Base-by-base conservation (phyloP, 1,284 basidiomycete species). In the Cryptococcus sp. region DNA sequence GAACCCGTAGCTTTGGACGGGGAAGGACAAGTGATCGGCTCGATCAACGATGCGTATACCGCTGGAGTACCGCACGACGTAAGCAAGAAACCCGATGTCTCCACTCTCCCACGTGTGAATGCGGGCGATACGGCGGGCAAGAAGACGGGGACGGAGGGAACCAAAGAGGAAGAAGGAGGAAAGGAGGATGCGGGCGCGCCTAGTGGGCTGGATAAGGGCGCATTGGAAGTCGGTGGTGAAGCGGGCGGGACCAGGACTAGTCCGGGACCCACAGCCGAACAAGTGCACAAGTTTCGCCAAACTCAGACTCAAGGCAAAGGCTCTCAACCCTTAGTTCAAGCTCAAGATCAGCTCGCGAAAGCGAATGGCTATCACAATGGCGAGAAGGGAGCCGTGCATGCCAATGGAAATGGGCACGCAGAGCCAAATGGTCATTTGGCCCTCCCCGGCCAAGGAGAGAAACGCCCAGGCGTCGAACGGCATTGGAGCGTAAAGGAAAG, bases 181-280 rank as follows among this genome's bases (percentile, higher is more conserved):
- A 71, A 68, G 55, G 55, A 69, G 55, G 61, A 70, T 58, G 67
- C 67, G 7, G 71, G 71, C 6, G 55, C 54, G 16, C 69, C 72
- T 5, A 63, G 58, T 22, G 71, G 70, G 2, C 19, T 69, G 39
- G 72, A 73, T 51, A 66, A 67, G 38, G 72, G 71, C 20, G 72
- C 72, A 0, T 40, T 66, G 55, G 66, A 72, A 51, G 41, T 60
- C 20, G 64, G 65, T 35, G 73, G 73, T 1, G 68, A 73, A 59
- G 72, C 72, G 0, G 66, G 68, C 10, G 73, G 71, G 13, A 71
- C 72, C 7, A 66, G 62, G 52, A 66, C 66, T 2, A 60, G 58
- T 48, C 71, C 71, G 50, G 71, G 71, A 27, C 69, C 69, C 3
- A 60, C 67, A 5, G 66, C 65, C 2, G 55, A 66, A 10, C 63